Evolutionary conservation across 2,329 filamentous ascomycete genomes (phyloP).

Genomic region (Exophiala bonariae): DNA sequence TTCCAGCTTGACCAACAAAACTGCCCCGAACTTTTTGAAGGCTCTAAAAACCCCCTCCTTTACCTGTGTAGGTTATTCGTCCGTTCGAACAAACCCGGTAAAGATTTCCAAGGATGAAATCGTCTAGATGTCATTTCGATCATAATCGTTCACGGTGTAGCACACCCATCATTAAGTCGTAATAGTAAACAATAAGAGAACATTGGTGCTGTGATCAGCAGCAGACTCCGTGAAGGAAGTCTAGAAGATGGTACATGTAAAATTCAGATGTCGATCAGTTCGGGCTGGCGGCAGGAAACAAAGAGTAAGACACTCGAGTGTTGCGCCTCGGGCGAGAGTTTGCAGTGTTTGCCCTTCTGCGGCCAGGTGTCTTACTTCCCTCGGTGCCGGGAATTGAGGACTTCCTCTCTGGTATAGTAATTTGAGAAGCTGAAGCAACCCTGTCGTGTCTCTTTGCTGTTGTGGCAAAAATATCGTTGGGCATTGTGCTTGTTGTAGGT

Average conservation of each 20-base stretch:
- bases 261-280: constrained; percentile 3
- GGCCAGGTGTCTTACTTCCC: constrained; percentile 7
- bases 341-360: constrained; percentile 24
- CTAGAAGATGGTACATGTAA: neutral
- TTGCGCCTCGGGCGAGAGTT: constrained; percentile 21
- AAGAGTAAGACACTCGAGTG: constrained; percentile 44
- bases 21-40: too few relatives aligned
- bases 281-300: constrained; percentile 35
- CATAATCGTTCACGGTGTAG: constrained; percentile 19
- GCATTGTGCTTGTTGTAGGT: neutral
- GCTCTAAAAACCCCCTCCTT: too few relatives aligned
- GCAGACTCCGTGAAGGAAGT: neutral
- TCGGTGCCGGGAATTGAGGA: constrained; percentile 21
- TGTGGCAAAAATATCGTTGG: too few relatives aligned
- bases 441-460: constrained; percentile 10
- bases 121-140: constrained; percentile 5
- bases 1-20: too few relatives aligned
- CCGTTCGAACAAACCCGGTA: neutral
- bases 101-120: neutral
- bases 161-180: constrained; percentile 21
- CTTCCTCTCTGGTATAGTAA: constrained; percentile 23
- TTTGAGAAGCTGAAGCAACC: constrained; percentile 18
- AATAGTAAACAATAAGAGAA: constrained; percentile 8
- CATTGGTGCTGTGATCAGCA: neutral
- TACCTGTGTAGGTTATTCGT: neutral